Conservation (phyloP, 2,329 filamentous ascomycete species). For the Colletotrichum sp. region DNA sequence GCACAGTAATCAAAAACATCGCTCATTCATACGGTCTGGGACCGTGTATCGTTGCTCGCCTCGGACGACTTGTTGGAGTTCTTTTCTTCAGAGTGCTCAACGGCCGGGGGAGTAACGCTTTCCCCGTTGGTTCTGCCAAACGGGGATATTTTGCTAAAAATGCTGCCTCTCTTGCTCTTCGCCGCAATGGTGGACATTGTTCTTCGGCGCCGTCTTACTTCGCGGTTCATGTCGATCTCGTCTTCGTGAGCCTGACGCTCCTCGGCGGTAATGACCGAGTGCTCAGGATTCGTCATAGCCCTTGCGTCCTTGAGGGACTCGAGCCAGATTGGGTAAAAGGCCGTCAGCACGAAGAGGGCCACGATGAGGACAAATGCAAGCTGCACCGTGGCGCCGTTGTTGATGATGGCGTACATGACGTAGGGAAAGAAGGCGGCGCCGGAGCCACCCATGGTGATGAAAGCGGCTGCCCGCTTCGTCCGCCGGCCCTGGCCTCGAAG, state of each 20-base stretch:
- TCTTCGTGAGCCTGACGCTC: constrained; percentile 10
- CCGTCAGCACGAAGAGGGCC: constrained; percentile 49
- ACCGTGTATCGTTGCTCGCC: constrained; percentile 9
- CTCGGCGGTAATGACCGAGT: constrained; percentile 12
- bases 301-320: constrained; percentile 51
- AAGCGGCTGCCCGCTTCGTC: constrained; percentile 79
- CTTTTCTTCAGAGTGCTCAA: constrained; percentile 17
- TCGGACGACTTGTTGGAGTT: constrained; percentile 13
- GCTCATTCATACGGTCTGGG: constrained; percentile 12
- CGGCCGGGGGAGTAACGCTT: constrained; percentile 9
- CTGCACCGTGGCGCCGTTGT: constrained; percentile 63
- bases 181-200: constrained; percentile 5
- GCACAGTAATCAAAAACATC: background rate
- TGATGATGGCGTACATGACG: constrained; percentile 71
- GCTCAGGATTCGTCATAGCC: constrained; percentile 44
- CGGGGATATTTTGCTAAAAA: constrained; percentile 15
- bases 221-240: constrained; percentile 11
- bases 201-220: constrained; percentile 2
- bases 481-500: constrained; percentile 81
- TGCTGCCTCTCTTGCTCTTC: constrained; percentile 8
- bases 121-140: constrained; percentile 13
- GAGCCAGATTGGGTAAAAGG: constrained; percentile 56
- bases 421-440: constrained; percentile 79
- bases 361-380: constrained; percentile 70
- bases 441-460: constrained; percentile 77